Conservation (phyloP, 305 asterid species). For the Coffea humblotiana region DNA sequence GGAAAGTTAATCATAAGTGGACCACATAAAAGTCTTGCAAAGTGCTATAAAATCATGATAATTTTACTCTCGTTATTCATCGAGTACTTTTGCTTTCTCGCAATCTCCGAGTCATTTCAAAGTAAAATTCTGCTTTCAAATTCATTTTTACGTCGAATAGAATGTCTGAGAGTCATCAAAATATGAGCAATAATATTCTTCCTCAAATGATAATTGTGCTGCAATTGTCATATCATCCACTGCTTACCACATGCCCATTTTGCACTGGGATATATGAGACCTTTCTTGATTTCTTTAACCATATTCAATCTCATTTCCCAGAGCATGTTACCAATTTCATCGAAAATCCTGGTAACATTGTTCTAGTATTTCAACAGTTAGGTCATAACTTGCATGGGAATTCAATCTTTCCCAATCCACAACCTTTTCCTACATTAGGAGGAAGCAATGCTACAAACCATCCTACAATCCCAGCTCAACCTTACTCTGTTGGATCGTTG, state of each 20-base stretch:
- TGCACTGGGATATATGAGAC: background rate
- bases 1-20: background rate
- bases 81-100: background rate
- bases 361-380: background rate
- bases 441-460: background rate
- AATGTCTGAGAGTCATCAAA: background rate
- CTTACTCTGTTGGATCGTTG: background rate
- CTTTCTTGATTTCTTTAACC: background rate
- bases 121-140: background rate
- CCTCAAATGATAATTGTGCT: background rate
- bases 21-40: background rate
- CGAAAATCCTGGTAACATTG: background rate
- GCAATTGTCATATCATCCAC: background rate
- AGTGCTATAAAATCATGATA: background rate
- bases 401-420: background rate
- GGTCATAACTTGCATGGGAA: background rate
- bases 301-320: constrained; percentile 2
- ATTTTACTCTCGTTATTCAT: background rate
- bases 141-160: background rate
- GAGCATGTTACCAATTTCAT: background rate
- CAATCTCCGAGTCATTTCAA: background rate
- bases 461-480: background rate
- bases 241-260: constrained; percentile 2
- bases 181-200: background rate
- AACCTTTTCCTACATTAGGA: background rate